Conservation (phyloP, 768 basidiomycete genomes). For the Hericium erinaceus region DNA sequence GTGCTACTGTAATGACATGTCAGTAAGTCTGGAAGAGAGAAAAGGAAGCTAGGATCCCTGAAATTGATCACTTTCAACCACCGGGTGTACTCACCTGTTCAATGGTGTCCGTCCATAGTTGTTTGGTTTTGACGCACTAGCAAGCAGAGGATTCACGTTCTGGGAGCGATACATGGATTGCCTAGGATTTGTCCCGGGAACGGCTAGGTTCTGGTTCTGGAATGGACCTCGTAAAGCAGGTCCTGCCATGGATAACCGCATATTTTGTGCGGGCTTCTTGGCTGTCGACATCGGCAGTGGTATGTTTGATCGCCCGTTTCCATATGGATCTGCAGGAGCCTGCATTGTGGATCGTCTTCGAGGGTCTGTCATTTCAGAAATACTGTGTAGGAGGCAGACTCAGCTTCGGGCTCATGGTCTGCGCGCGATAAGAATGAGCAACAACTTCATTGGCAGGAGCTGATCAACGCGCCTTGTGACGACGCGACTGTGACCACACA, state of each 20-base stretch:
- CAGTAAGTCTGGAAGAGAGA: neutral
- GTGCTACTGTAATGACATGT: constrained; percentile 38
- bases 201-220: constrained; percentile 20
- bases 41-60: neutral
- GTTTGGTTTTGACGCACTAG: constrained; percentile 56
- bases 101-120: constrained; percentile 64
- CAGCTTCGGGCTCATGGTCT: neutral
- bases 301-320: constrained; percentile 50
- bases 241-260: constrained; percentile 66
- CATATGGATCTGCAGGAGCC: constrained; percentile 38
- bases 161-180: constrained; percentile 66
- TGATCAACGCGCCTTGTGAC: neutral
- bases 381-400: neutral
- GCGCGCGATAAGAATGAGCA: neutral
- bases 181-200: constrained; percentile 42
- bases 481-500: neutral
- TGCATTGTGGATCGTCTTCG: constrained; percentile 54
- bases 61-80: neutral
- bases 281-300: constrained; percentile 50
- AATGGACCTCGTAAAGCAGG: constrained; percentile 57
- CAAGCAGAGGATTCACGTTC: constrained; percentile 55
- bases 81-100: constrained; percentile 43
- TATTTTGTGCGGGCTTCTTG: constrained; percentile 55
- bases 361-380: constrained; percentile 31
- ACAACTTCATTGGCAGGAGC: neutral